Conservation (phyloP, 257 asterid genomes). For the Solanum bulbocastanum region DNA sequence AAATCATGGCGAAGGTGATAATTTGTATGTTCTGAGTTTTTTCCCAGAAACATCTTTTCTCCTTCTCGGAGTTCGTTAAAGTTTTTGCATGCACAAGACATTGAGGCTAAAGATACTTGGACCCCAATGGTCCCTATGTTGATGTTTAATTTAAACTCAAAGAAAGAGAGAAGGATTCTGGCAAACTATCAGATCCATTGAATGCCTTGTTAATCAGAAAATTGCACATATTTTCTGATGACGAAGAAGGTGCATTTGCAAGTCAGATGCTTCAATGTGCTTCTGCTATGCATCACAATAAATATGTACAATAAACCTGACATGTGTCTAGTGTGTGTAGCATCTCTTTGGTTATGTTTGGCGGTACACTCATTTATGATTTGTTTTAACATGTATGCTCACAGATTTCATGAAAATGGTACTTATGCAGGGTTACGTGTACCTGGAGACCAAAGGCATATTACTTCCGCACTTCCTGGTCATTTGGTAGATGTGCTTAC, state of each 20-base stretch:
- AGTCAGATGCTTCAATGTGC: background rate
- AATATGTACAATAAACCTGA: background rate
- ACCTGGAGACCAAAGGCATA: conserved; percentile 80
- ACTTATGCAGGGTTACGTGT: conserved; percentile 54
- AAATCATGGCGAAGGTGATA: conserved; percentile 87
- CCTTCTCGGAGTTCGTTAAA: background rate
- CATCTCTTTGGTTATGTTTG: background rate
- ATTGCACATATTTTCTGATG: background rate
- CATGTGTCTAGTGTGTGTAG: background rate
- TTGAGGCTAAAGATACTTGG: background rate
- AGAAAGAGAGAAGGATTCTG: background rate
- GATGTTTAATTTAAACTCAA: background rate
- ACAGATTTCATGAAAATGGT: background rate
- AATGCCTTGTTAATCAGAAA: background rate
- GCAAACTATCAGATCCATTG: background rate
- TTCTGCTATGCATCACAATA: background rate
- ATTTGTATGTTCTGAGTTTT: conserved; percentile 1
- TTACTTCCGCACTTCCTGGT: conserved; percentile 70
- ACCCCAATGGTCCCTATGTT: background rate
- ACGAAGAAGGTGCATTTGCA: background rate
- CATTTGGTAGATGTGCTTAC: conserved; percentile 75
- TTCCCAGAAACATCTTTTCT: background rate
- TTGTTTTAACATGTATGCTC: background rate
- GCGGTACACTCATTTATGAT: background rate
- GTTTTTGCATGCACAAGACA: background rate